Conservation (phyloP, 768 basidiomycete genomes). For the Strobilomyces confusus region DNA sequence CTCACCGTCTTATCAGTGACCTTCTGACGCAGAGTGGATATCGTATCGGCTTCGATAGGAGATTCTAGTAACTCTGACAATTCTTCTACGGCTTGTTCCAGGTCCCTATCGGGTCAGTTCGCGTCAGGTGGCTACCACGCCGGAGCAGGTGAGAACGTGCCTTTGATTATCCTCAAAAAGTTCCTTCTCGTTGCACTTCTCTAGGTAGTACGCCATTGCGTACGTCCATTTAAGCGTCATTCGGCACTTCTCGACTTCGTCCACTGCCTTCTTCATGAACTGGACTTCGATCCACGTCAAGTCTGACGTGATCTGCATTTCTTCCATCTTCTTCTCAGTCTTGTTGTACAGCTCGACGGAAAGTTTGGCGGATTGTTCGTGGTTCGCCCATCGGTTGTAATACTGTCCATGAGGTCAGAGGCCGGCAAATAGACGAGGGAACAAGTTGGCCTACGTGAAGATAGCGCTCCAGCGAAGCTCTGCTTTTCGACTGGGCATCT, state of each 20-base stretch:
- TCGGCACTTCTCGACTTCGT: constrained; percentile 83
- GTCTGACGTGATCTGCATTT: constrained; percentile 91
- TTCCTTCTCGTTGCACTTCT: constrained; percentile 87
- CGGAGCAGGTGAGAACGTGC: constrained; percentile 34
- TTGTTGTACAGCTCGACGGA: constrained; percentile 88
- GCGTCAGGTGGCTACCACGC: background rate
- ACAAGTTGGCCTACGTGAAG: constrained; percentile 67
- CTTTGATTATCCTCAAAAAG: constrained; percentile 97
- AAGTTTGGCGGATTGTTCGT: constrained; percentile 98
- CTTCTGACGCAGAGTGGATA: constrained; percentile 79
- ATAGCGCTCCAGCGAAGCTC: constrained; percentile 91
- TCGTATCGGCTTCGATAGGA: constrained; percentile 83
- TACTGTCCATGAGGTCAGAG: constrained; percentile 52
- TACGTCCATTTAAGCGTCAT: constrained; percentile 99
- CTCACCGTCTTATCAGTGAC: constrained; percentile 93
- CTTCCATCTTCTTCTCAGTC: constrained; percentile 99
- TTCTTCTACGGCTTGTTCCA: constrained; percentile 94
- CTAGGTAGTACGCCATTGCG: constrained; percentile 97
- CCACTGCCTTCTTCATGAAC: constrained; percentile 98
- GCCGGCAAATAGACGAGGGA: background rate
- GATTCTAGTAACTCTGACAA: constrained; percentile 89
- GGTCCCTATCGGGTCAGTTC: constrained; percentile 50
- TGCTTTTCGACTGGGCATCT: constrained; percentile 85
- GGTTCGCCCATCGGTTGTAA: constrained; percentile 99
- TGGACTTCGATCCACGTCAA: constrained; percentile 99